Percentiles rank a stretch among this genome's conserved stretches.
These are phyloP conservation scores for Saksenaea vasiformis DNA, from an alignment of 371 early-diverging fungal species.

Conservation along the genomic window DNA sequence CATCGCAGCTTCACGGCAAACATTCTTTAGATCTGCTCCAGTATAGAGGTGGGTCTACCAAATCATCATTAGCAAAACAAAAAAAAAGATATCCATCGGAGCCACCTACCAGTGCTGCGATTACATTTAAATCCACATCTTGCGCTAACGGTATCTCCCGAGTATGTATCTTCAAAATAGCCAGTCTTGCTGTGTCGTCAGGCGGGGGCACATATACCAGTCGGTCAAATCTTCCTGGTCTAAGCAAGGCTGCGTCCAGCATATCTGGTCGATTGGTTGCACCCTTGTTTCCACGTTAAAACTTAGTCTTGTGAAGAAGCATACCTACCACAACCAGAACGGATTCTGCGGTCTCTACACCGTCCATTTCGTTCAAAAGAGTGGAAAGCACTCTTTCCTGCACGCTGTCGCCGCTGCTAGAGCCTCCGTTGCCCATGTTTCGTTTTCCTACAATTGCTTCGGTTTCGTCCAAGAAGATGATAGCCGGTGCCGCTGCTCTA, in stretches of 20 bases:
- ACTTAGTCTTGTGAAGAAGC: neutral
- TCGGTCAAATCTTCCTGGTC: conserved; percentile 96
- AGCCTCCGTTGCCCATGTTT: conserved; percentile 66
- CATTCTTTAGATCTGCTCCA: conserved; percentile 96
- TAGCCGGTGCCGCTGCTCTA: conserved; percentile 82
- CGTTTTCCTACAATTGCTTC: conserved; percentile 97
- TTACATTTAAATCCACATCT: conserved; percentile 68
- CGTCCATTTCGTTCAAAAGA: conserved; percentile 98
- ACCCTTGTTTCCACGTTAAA: conserved; percentile 38
- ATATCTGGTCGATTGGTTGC: conserved; percentile 99
- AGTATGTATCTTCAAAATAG: conserved; percentile 90
- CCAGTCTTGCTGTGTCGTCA: conserved; percentile 72
- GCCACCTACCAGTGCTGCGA: conserved; percentile 62
- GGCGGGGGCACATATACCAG: conserved; percentile 94
- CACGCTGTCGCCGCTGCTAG: conserved; percentile 75
- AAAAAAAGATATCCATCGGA: neutral
- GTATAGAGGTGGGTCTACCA: conserved; percentile 84
- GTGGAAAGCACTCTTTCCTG: conserved; percentile 89
- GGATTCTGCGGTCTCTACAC: conserved; percentile 74
- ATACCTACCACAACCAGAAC: conserved; percentile 76
- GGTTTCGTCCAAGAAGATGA: conserved; percentile 98
- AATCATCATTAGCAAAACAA: neutral
- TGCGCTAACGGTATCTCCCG: conserved; percentile 70
- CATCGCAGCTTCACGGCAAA: conserved; percentile 97
- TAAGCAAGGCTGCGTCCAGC: conserved; percentile 91